phyloP scores from a whole-genome alignment of 2,329 filamentous ascomycete genomes.

The Colletotrichum paranaense region DNA sequence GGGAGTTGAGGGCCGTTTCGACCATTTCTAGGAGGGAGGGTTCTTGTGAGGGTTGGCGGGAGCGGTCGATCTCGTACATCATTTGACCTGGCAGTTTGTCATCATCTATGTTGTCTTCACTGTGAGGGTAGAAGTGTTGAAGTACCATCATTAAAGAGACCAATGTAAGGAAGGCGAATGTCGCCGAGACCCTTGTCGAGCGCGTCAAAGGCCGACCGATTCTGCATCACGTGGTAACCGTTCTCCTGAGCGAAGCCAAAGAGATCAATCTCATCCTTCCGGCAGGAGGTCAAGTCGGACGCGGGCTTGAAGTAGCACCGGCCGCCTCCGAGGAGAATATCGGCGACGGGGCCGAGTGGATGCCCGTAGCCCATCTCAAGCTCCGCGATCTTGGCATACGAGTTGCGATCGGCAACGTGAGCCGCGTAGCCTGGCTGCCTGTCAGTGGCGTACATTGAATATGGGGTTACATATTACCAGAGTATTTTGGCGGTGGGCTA shows the following conservation, averaged over 20 bases:
- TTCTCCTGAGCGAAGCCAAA: slow-evolving; percentile 46
- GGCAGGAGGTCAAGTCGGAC: slow-evolving; percentile 48
- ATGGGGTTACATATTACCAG: background rate
- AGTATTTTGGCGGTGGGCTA: background rate
- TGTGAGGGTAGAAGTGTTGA: background rate
- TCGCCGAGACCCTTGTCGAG: slow-evolving; percentile 42
- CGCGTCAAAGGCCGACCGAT: slow-evolving; percentile 48
- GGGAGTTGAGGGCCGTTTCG: slow-evolving; percentile 49
- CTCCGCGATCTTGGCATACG: slow-evolving; percentile 49
- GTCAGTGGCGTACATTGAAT: background rate
- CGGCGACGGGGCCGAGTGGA: slow-evolving; percentile 50
- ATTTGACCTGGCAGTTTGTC: slow-evolving; percentile 34
- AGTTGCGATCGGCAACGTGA: slow-evolving; percentile 47
- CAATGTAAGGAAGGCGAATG: slow-evolving; percentile 48
- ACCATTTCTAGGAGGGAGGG: slow-evolving; percentile 54
- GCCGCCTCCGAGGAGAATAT: slow-evolving; percentile 53
- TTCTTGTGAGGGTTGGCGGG: slow-evolving; percentile 43
- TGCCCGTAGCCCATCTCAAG: slow-evolving; percentile 52
- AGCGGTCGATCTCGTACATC: slow-evolving; percentile 50
- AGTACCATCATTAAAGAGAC: slow-evolving; percentile 49
- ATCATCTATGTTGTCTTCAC: background rate
- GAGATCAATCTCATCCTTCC: slow-evolving; percentile 49
- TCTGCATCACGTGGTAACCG: slow-evolving; percentile 49
- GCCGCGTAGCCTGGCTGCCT: slow-evolving; percentile 42
- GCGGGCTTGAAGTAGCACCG: slow-evolving; percentile 54